Evolutionary conservation across 352 stramenopile genomes (phyloP), one percentile per base, ranked within the genome.

Genomic region (Phytophthora multivora): DNA sequence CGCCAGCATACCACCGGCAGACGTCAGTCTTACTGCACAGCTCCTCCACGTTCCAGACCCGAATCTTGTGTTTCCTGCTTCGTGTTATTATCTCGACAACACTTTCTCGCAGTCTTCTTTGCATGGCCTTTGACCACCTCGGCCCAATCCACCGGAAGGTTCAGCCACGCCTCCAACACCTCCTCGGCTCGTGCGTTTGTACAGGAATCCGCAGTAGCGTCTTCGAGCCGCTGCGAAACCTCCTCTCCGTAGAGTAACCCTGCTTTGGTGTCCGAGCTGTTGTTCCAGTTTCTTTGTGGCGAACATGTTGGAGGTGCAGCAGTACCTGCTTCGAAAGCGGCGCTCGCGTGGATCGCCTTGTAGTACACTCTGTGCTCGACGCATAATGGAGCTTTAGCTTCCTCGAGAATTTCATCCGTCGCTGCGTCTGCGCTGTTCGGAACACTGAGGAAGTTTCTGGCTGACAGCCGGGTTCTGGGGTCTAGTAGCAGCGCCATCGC

Each of bases 41-140:
- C 35, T 48, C 18, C 15, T 51, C 52, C 1, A 52, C 41, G 10
- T 60, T 51, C 38, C 50, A 47, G 2, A 40, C 50, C 4, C 23
- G n/a, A n/a, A 25, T 33, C 15, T 49, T 41, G 6, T 8, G 1
- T 12, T 49, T 41, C 11, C 19, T 45, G 31, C 30, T n/a, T 12
- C 46, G 28, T 6, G 46, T 39, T 9, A 5, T 36, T 7, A 55
- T 7, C 33, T 46, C 4, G 13, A 18, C 1, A 45, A 4, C 8
- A 45, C 33, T 6, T n/a, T 19, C 18, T 53, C 46, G 16, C 12
- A 39, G 9, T 41, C 46, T n/a, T 47, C 18, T 23, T 43, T 55
- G 3, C 8, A 36, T 15, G 18, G 3, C 3, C 7, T 39, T n/a
- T 40, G 15, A 39, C 21, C 3, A 26, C 5, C 5, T 51, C 45